phyloP scores from a whole-genome alignment of 495 filamentous ascomycete genomes.

The Penicillium canescens region DNA sequence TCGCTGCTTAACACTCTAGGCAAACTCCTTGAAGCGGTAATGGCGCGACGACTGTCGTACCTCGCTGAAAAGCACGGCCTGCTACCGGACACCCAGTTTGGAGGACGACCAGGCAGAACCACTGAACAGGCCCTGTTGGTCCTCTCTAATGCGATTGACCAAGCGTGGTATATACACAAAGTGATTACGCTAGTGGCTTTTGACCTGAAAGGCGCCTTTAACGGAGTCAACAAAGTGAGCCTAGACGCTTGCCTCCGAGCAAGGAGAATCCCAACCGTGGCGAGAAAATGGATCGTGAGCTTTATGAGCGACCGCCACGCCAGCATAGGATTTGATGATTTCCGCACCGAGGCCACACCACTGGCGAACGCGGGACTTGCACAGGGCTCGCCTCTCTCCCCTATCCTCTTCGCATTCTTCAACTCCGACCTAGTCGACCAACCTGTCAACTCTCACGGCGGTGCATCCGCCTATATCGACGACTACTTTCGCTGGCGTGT shows the following conservation, averaged over 20 bases:
- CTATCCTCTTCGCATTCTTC: constrained; percentile 30
- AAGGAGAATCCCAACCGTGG: constrained; percentile 18
- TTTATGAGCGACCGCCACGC: constrained; percentile 24
- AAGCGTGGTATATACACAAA: constrained; percentile 19
- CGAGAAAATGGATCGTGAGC: constrained; percentile 21
- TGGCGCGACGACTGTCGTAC: constrained; percentile 20
- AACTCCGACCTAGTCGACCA: constrained; percentile 26
- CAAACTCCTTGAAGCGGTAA: constrained; percentile 27
- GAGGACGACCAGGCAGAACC: constrained; percentile 21
- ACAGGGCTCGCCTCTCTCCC: constrained; percentile 26
- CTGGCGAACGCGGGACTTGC: constrained; percentile 25
- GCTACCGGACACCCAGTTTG: constrained; percentile 26
- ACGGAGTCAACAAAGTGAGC: constrained; percentile 23
- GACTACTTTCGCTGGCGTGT: constrained; percentile 24
- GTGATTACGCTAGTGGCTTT: constrained; percentile 25
- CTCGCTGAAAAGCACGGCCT: constrained; percentile 20
- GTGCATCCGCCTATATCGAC: constrained; percentile 25
- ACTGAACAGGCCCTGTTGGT: constrained; percentile 26
- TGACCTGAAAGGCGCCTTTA: constrained; percentile 32
- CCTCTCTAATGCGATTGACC: constrained; percentile 23
- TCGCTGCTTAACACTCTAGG: constrained; percentile 28
- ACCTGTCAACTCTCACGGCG: constrained; percentile 13
- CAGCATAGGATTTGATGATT: constrained; percentile 28
- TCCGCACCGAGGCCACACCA: constrained; percentile 3
- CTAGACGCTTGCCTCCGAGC: constrained; percentile 18